These are phyloP conservation scores for Lodderomyces jiufengensis DNA, from an alignment of 1,139 yeast species.

Conservation along the genomic window DNA sequence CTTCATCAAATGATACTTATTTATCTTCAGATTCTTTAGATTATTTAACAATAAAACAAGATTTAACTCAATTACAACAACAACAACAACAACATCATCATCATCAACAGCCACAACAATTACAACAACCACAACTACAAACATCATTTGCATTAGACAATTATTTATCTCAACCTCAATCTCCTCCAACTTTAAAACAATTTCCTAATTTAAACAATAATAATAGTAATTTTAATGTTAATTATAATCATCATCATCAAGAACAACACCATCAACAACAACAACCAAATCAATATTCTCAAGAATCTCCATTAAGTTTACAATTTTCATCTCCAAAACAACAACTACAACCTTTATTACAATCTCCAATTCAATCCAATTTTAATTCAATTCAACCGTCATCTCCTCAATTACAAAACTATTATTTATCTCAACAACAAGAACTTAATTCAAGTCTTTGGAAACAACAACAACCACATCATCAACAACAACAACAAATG, in stretches of 20 bases:
- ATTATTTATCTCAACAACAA: neutral
- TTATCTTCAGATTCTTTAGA: slow-evolving; percentile 7
- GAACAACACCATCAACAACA: neutral
- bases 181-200: too few species aligned
- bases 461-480: too few species aligned
- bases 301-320: neutral
- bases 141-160: neutral
- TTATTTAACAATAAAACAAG: neutral
- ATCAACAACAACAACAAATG: too few species aligned
- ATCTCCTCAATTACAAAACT: neutral
- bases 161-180: neutral
- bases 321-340: slow-evolving; percentile 4
- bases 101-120: slow-evolving; percentile 2
- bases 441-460: neutral
- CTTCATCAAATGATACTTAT: slow-evolving; percentile 15
- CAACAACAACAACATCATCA: slow-evolving; percentile 3
- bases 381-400: neutral
- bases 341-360: neutral
- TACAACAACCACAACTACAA: neutral
- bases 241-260: neutral
- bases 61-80: neutral
- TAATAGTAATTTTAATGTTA: neutral
- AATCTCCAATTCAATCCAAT: neutral
- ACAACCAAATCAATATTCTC: neutral
- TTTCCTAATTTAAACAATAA: too few species aligned